phyloP scores from a whole-genome alignment of 768 basidiomycete genomes.

The Lactarius hatsudake region DNA sequence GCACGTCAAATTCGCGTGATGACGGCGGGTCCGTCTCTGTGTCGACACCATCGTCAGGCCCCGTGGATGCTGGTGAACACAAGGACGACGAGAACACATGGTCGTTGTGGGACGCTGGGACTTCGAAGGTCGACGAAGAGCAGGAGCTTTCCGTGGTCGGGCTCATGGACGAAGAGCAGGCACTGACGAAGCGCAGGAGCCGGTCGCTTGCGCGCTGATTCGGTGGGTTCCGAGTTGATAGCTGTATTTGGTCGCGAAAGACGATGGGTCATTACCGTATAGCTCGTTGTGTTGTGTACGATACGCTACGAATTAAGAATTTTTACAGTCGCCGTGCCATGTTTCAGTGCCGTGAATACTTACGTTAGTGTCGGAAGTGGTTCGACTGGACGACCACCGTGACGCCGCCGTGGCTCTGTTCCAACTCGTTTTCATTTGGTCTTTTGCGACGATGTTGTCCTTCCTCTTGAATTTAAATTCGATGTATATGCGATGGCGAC shows the following conservation, averaged over 20 bases:
- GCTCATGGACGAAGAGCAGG: conserved; percentile 38
- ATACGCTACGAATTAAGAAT: not conserved
- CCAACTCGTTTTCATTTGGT: not conserved
- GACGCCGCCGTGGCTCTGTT: not conserved
- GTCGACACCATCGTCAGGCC: conserved; percentile 42
- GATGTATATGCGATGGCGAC: conserved; percentile 32
- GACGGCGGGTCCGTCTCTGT: conserved; percentile 35
- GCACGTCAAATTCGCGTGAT: conserved; percentile 29
- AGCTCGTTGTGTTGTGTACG: not conserved
- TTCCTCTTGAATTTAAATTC: not conserved
- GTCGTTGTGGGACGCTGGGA: conserved; percentile 36
- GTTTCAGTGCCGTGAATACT: not conserved
- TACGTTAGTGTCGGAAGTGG: not conserved
- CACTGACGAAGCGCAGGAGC: conserved; percentile 24
- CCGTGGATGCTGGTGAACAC: conserved; percentile 30
- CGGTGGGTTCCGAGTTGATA: not conserved
- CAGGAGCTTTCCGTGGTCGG: conserved; percentile 37
- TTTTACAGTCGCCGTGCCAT: too few relatives aligned
- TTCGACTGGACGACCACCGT: too few relatives aligned
- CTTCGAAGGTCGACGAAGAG: conserved; percentile 35
- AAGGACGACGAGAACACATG: conserved; percentile 29
- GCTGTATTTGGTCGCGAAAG: not conserved
- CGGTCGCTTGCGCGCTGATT: conserved; percentile 9
- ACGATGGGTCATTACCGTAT: not conserved
- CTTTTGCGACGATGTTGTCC: not conserved